Evolutionary conservation across 352 stramenopile species (phyloP), one percentile per base, ranked within the genome.

Genomic region (Globisporangium emineosum): DNA sequence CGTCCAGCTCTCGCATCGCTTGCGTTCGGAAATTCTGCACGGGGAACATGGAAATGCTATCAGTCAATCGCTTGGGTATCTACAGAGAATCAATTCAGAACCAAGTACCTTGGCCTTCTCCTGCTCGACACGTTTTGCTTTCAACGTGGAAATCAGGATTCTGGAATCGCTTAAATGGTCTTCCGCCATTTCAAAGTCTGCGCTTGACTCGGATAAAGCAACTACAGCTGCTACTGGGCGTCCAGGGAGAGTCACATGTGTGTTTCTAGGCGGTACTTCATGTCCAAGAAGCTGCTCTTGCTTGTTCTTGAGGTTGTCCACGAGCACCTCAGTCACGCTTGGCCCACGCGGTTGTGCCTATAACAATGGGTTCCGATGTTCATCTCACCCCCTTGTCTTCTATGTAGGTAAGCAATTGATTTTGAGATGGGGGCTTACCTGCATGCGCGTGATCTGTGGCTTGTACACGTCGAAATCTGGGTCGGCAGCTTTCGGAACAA

Each of bases 1-100:
- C 82, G 29, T 96, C 88, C 4, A 96, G 74, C 33, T 96, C 86
- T 13, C 88, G 88, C 88, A 96, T 96, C 15, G 86, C 86, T 68
- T 88, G 76, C 17, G 88, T 96, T 32, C 82, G 83, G 43, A 96
- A 96, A 30, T 88, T 92, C 85, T 95, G 40, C 17, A 15, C 8
- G 43, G 19, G 43, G 5, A 15, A 19, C 43, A 66, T 5, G 17
- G 3, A 17, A 17, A 17, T n/a, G 52, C 51, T 30, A 52, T 15
- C n/a, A 25, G 13, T 27, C 50, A 21, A 32, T 5, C 9, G 5
- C 33, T 17, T 17, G 33, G 33, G 33, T 12, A 40, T 40, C 33
- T 17, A 15, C 33, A 40, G 2, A 40, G 9, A 40, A 55, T 15
- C 42, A 2, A 51, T 4, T 25, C 47, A 15, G 0, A 69, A 25